Evolutionary conservation across 2,329 filamentous ascomycete genomes (phyloP), one percentile per base, ranked within the genome.

Genomic region (Pseudocercospora pini-densiflorae): DNA sequence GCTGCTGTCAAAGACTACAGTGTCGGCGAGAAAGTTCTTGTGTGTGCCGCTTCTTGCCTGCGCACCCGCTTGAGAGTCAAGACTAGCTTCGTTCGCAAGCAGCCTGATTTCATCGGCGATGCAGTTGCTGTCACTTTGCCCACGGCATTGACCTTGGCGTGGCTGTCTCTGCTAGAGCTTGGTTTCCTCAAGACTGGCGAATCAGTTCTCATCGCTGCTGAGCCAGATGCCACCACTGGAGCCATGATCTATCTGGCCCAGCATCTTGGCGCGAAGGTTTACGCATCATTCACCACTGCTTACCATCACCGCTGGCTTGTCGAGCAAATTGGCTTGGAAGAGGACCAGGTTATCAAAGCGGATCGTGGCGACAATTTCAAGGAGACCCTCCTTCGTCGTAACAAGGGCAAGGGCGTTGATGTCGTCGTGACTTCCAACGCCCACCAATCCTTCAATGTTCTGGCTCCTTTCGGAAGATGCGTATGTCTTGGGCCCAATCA

Each of bases 301-400:
- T 61, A 51, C 59, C 40, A 61, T 8, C 59, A 47, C 33, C 59
- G 59, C 59, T 61, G 59, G 59, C 59, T 61, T n/a, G 45, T 61
- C 5, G 59, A 61, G 43, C 59, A 61, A 14, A 49, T 61, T 14
- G 59, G 59, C 10, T 19, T 61, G 45, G 59, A 61, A n/a, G 59
- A 61, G 8, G 59, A 61, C 24, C 40, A 61, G 4, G 59, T 61
- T 8, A 33, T 61, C 59, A 31, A 51, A 23, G 29, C 27, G 23
- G 45, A 61, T 40, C 59, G 59, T 12, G 45, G 43, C 9, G 59
- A 61, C 40, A 61, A 36, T 2, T 61, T 61, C 59, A 61, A 53
- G 24, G 14, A 61, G 14, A 45, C 59, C 4, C 59, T 61, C 3
- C 27, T 61, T 21, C 59, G 45, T 40, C 59, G 59, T 27, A 61